These are phyloP conservation scores for Penicillium silybi DNA, from an alignment of 495 filamentous ascomycete genomes.

Conservation along the genomic window DNA sequence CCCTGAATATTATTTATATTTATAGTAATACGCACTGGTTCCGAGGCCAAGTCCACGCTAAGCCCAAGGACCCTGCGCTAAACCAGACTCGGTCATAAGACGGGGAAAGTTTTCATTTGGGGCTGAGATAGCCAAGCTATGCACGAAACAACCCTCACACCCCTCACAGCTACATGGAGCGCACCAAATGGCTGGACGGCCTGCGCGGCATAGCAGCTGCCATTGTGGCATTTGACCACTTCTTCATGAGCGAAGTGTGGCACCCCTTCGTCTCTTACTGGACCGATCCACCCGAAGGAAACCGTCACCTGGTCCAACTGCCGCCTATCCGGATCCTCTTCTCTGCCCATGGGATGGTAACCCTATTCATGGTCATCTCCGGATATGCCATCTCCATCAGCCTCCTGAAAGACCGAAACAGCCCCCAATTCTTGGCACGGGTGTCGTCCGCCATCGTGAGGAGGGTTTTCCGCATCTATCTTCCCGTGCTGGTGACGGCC, in stretches of 20 bases:
- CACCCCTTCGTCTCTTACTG: slow-evolving; percentile 25
- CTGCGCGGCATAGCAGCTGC: slow-evolving; percentile 26
- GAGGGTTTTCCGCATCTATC: slow-evolving; percentile 51
- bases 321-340: slow-evolving; percentile 54
- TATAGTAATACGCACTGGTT: too few species aligned
- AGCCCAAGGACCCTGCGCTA: not conserved
- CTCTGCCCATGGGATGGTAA: slow-evolving; percentile 55
- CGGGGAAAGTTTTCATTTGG: not conserved
- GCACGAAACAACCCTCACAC: not conserved
- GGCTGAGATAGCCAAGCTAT: not conserved
- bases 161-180: slow-evolving; percentile 11
- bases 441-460: slow-evolving; percentile 52
- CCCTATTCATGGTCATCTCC: slow-evolving; percentile 63
- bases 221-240: slow-evolving; percentile 24
- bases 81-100: not conserved
- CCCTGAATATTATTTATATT: too few species aligned
- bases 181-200: slow-evolving; percentile 26
- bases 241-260: slow-evolving; percentile 22
- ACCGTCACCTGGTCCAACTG: slow-evolving; percentile 49
- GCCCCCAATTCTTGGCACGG: slow-evolving; percentile 26
- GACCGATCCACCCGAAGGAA: slow-evolving; percentile 31
- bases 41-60: not conserved
- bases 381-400: slow-evolving; percentile 55
- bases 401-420: slow-evolving; percentile 44
- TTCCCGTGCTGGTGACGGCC: slow-evolving; percentile 49